Evolutionary conservation across 2,329 filamentous ascomycete genomes (phyloP).

Genomic region (Nothophoma quercina): DNA sequence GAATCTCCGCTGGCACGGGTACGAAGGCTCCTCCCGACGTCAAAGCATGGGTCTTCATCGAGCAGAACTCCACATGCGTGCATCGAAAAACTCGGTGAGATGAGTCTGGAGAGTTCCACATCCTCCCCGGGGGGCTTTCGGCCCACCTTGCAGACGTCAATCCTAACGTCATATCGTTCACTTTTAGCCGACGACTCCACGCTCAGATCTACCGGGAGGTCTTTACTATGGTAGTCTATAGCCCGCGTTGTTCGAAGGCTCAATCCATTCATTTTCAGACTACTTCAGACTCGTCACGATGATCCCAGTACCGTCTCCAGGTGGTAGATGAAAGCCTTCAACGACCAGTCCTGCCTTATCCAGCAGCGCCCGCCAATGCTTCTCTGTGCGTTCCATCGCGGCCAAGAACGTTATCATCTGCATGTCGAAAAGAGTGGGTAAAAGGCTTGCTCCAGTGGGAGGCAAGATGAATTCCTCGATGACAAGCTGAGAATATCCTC

Average conservation of each 20-base stretch:
- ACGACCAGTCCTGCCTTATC: background rate
- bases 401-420: conserved; percentile 10
- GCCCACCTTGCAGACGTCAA: conserved; percentile 12
- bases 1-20: background rate
- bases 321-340: background rate
- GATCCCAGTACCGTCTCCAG: background rate
- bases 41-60: conserved; percentile 11
- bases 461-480: conserved; percentile 18
- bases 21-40: conserved; percentile 11
- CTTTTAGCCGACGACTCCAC: background rate
- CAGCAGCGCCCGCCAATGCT: conserved; percentile 7
- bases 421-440: conserved; percentile 14
- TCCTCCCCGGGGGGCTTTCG: conserved; percentile 14
- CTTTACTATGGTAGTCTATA: too few relatives aligned
- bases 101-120: conserved; percentile 19
- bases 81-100: conserved; percentile 12
- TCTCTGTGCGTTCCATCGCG: conserved; percentile 10
- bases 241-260: too few relatives aligned
- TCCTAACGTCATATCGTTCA: background rate
- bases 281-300: background rate
- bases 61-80: conserved; percentile 10
- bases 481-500: conserved; percentile 15
- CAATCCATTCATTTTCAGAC: too few relatives aligned
- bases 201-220: background rate
- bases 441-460: background rate